Evolutionary conservation across 306 rosid species (phyloP), one percentile per base, ranked within the genome.

Genomic region (Cucumis cinereus): DNA sequence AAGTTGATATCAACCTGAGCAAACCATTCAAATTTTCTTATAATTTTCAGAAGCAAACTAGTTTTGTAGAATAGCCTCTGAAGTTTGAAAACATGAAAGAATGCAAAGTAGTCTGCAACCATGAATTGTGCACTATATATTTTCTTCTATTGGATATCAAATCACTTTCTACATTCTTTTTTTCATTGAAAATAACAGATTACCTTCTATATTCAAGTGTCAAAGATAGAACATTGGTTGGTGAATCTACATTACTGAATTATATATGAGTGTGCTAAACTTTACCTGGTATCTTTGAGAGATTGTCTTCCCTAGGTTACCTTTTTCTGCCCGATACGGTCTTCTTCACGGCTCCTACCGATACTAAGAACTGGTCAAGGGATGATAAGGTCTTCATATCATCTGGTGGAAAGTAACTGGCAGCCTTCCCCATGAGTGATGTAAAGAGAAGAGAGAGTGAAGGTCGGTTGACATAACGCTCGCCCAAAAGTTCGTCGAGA

Each of bases 351-450:
- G 81, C 97, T 78, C 99, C 98, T 40, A 89, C 96, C 0, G 97
- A 90, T 78, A 95, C 99, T 79, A 92, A 81, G 73, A 95, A 90
- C 82, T 87, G 79, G 74, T 89, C 98, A 52, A 95, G 96, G 49
- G 99, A 95, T 62, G 99, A 95, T 53, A 95, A 76, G 55, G 98
- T 92, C 82, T 91, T 87, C 98, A 92, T 95, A 86, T 92, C 99
- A 69, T 95, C 99, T 0, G 96, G 97, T 40, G 99, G 99, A 64
- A 95, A 90, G 82, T 90, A 95, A 77, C 92, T 92, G 14, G 96
- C 93, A 0, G 99, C 98, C 70, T 89, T 94, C 80, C 99, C 99
- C 90, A 86, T 84, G 72, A 92, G 83, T 19, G 96, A 90, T 26
- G 96, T 72, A 74, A 95, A 82, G 58, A 90, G 79, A 80, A 86